Percentiles rank a stretch among this genome's conserved stretches.
Conservation (phyloP, 2,329 filamentous ascomycete genomes). For the Davidsoniella eucalypti region DNA sequence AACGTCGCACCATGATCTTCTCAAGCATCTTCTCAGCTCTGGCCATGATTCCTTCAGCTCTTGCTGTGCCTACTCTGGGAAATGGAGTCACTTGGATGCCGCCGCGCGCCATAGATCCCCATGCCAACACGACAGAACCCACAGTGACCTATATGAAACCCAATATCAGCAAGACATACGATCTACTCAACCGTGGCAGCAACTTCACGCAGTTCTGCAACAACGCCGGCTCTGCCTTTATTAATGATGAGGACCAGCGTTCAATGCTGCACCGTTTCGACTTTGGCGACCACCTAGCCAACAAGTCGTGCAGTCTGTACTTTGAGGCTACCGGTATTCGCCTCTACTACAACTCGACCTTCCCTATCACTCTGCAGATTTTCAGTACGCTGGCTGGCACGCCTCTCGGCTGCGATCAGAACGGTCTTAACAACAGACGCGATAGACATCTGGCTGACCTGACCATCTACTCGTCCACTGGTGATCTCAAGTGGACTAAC, state of each 20-base stretch:
- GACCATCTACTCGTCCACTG: constrained; percentile 5
- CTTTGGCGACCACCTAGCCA: constrained; percentile 15
- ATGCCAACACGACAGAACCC: neutral
- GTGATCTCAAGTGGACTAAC: constrained; percentile 9
- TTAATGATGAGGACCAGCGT: constrained; percentile 17
- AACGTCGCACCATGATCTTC: constrained; percentile 15
- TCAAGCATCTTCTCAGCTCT: constrained; percentile 15
- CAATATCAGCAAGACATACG: constrained; percentile 11
- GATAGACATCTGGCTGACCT: constrained; percentile 15
- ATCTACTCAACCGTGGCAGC: constrained; percentile 1
- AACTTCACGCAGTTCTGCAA: constrained; percentile 7
- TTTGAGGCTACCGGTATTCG: constrained; percentile 14
- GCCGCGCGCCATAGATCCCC: constrained; percentile 14
- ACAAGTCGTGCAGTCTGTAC: constrained; percentile 17
- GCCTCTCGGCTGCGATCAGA: constrained; percentile 14
- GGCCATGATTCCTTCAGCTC: constrained; percentile 14
- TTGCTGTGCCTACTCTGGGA: constrained; percentile 10
- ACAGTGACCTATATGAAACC: neutral
- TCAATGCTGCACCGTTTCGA: constrained; percentile 19
- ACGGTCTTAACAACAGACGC: constrained; percentile 17
- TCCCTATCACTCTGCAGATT: constrained; percentile 18
- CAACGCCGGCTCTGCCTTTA: constrained; percentile 4
- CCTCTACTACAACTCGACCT: constrained; percentile 14
- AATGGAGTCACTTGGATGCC: constrained; percentile 14
- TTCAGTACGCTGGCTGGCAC: constrained; percentile 16